These are phyloP conservation scores for Ettlia oleoabundans DNA, from an alignment of 139 green algal species.

Conservation along the genomic window DNA sequence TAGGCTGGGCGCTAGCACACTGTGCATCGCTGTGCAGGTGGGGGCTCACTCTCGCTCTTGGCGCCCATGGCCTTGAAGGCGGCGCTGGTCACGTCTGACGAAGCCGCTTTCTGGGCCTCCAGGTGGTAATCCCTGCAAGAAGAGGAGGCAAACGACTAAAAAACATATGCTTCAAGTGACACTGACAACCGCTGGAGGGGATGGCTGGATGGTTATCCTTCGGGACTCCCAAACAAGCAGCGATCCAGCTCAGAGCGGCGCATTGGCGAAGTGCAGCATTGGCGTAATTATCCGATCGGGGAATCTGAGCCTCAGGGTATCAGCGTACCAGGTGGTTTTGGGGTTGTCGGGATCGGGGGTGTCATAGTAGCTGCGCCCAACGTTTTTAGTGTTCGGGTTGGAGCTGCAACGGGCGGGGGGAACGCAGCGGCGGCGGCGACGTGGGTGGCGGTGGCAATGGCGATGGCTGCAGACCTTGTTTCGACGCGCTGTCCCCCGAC, in stretches of 20 bases:
- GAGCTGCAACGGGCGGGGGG: neutral
- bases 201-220: no score
- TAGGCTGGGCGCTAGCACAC: neutral
- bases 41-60: neutral
- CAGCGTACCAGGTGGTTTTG: neutral
- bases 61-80: neutral
- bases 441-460: neutral
- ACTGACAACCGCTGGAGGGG: no score
- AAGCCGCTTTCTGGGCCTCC: neutral
- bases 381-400: neutral
- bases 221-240: no score
- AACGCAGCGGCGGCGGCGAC: neutral
- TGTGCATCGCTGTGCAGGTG: neutral
- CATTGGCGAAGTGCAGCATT: no score
- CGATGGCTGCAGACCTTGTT: neutral
- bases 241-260: no score
- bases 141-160: no score
- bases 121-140: slow-evolving; percentile 12
- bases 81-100: neutral
- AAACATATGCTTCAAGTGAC: no score
- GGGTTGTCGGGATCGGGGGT: neutral
- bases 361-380: slow-evolving; percentile 9
- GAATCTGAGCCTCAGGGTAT: no score
- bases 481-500: neutral
- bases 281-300: no score